These are phyloP conservation scores for Pyricularia pennisetigena DNA, from an alignment of 2,329 filamentous ascomycete species.

Conservation along the genomic window DNA sequence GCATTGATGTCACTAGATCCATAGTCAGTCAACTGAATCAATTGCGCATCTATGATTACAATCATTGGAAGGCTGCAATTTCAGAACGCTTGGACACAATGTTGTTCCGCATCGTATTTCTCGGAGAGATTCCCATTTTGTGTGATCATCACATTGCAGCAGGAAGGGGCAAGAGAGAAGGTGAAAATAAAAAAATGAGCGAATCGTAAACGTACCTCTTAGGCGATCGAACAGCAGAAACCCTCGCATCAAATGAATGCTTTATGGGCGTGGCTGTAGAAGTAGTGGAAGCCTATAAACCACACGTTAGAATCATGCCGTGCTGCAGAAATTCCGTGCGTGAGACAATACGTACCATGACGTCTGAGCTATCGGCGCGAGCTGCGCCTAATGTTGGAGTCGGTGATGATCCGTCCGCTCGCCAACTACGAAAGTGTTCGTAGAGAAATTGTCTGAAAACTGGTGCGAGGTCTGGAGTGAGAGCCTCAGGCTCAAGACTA, in stretches of 20 bases:
- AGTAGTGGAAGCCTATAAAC: conserved; percentile 54
- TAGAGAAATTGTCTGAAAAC: neutral
- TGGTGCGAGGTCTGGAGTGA: neutral
- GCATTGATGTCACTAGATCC: conserved; percentile 77
- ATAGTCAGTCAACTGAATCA: neutral
- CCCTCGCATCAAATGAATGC: conserved; percentile 69
- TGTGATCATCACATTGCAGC: conserved; percentile 61
- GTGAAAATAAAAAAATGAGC: neutral
- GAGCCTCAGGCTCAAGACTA: conserved; percentile 1
- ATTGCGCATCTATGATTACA: neutral
- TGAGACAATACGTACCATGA: neutral
- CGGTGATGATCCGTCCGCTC: neutral
- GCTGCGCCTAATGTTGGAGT: neutral
- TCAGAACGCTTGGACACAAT: conserved; percentile 48
- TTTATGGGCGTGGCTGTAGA: conserved; percentile 62
- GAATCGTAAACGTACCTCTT: conserved; percentile 57
- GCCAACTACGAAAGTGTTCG: neutral
- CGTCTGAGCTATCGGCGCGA: neutral
- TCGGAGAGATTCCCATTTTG: conserved; percentile 99
- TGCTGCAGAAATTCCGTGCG: neutral
- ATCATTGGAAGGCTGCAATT: conserved; percentile 14
- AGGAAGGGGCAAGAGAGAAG: conserved; percentile 9
- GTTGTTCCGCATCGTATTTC: conserved; percentile 75
- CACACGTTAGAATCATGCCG: neutral
- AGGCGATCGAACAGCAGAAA: conserved; percentile 74